Conservation (phyloP, 1,139 yeast genomes). For the Komagataea norvegica region DNA sequence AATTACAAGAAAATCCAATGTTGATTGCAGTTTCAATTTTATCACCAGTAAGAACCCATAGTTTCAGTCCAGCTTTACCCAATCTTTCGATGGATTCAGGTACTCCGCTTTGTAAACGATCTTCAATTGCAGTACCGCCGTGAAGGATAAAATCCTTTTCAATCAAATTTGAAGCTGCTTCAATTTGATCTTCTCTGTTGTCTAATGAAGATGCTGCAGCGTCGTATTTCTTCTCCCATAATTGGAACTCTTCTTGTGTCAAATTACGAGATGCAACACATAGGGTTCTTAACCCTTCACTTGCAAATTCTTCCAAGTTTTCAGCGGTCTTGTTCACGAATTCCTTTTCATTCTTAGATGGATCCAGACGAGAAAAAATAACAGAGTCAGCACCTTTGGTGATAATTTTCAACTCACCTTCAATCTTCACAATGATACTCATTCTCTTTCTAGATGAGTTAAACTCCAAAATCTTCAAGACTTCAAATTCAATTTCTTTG, state of each 20-base stretch:
- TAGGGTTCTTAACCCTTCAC: slow-evolving; percentile 91
- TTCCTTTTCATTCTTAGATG: slow-evolving; percentile 32
- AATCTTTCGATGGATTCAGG: slow-evolving; percentile 86
- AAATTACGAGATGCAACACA: slow-evolving; percentile 85
- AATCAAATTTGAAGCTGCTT: slow-evolving; percentile 71
- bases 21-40: slow-evolving; percentile 97
- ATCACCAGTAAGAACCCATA: slow-evolving; percentile 98
- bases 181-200: slow-evolving; percentile 75
- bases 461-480: slow-evolving; percentile 76
- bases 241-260: slow-evolving; percentile 51
- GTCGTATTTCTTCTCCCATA: slow-evolving; percentile 68
- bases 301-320: slow-evolving; percentile 90
- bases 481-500: slow-evolving; percentile 59
- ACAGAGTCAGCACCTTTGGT: slow-evolving; percentile 96
- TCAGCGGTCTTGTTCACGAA: slow-evolving; percentile 64
- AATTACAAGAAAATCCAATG: slow-evolving; percentile 93
- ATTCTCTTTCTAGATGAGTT: slow-evolving; percentile 92
- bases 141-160: slow-evolving; percentile 68
- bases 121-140: slow-evolving; percentile 98
- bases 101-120: slow-evolving; percentile 91
- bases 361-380: slow-evolving; percentile 66
- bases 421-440: slow-evolving; percentile 79
- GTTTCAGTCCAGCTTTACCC: slow-evolving; percentile 86
- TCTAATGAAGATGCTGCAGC: slow-evolving; percentile 73
- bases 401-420: slow-evolving; percentile 50